These are phyloP conservation scores for Mycena rosella DNA, from an alignment of 768 basidiomycete genomes.

Conservation along the genomic window DNA sequence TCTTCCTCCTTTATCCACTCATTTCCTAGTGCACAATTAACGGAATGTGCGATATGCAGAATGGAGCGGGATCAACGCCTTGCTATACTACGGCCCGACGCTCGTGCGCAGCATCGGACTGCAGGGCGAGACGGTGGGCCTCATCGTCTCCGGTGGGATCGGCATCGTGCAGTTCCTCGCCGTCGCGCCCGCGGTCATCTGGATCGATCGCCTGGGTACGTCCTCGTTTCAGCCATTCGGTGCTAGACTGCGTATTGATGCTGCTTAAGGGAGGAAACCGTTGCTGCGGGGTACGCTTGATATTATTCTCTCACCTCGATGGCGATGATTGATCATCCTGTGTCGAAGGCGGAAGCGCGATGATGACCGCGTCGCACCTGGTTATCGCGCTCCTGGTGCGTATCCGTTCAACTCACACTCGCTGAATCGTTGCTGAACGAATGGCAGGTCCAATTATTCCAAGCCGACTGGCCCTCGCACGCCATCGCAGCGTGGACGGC, in stretches of 20 bases:
- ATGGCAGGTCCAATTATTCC: slow-evolving; percentile 61
- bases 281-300: slow-evolving; percentile 61
- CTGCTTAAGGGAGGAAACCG: slow-evolving; percentile 75
- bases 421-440: slow-evolving; percentile 4
- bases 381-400: slow-evolving; percentile 73
- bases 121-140: slow-evolving; percentile 66
- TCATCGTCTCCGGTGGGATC: slow-evolving; percentile 83
- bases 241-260: no score
- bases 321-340: not conserved
- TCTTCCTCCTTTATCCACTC: slow-evolving; percentile 15
- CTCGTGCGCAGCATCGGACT: slow-evolving; percentile 76
- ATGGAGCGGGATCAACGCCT: slow-evolving; percentile 90
- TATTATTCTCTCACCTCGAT: not conserved
- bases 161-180: slow-evolving; percentile 84
- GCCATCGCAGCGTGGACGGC: slow-evolving; percentile 73
- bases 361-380: slow-evolving; percentile 77
- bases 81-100: slow-evolving; percentile 86
- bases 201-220: slow-evolving; percentile 74
- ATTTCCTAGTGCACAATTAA: no score
- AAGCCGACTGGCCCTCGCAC: slow-evolving; percentile 71
- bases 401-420: not conserved
- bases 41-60: no score
- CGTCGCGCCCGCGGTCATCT: slow-evolving; percentile 79
- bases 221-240: slow-evolving; percentile 4
- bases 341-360: slow-evolving; percentile 64